phyloP scores from a whole-genome alignment of 257 asterid genomes.

The Solanum stenotomum region DNA sequence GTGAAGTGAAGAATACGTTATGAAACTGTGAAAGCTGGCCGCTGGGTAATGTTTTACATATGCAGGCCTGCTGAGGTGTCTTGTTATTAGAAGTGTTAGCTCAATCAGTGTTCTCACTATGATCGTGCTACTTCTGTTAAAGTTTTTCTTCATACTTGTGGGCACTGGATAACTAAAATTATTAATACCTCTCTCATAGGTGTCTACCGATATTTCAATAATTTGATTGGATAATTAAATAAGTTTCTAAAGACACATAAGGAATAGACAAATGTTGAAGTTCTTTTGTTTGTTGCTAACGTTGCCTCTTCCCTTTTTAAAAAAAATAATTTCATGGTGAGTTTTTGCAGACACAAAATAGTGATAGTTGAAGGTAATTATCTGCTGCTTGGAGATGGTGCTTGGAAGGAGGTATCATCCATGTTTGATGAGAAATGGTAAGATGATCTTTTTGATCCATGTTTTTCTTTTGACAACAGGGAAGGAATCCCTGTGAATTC shows the following conservation, averaged over 20 bases:
- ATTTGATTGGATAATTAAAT: neutral
- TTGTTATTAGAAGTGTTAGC: neutral
- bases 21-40: neutral
- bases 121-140: neutral
- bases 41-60: neutral
- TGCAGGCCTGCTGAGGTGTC: neutral
- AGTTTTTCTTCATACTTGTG: neutral
- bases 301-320: neutral
- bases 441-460: slow-evolving; percentile 2
- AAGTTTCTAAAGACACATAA: neutral
- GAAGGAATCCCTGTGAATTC: neutral
- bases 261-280: neutral
- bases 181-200: neutral
- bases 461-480: neutral
- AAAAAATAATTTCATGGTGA: neutral
- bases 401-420: slow-evolving; percentile 72
- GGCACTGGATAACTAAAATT: neutral
- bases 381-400: slow-evolving; percentile 63
- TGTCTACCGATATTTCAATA: neutral
- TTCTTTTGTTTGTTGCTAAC: neutral
- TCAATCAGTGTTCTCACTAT: neutral
- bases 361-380: slow-evolving; percentile 93
- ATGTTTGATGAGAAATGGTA: slow-evolving; percentile 89
- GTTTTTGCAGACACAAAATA: slow-evolving; percentile 69
- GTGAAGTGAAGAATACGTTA: neutral